Conservation (phyloP, 202 grass and related monocot species). For the Zizania palustris region DNA sequence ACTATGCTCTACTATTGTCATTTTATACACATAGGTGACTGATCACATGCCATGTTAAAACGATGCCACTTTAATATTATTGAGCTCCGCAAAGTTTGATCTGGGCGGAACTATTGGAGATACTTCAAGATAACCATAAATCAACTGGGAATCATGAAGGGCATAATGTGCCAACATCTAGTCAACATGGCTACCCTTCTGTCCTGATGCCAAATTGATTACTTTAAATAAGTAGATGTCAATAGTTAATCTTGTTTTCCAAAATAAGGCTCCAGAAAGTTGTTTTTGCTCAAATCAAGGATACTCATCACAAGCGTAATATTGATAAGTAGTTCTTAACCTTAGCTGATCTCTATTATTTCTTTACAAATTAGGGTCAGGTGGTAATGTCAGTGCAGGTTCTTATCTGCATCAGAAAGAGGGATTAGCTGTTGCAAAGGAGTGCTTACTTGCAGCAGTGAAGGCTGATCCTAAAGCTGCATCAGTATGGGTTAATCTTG, state of each 20-base stretch:
- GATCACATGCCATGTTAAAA: constrained; percentile 8
- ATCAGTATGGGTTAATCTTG: constrained; percentile 93
- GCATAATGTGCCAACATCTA: background rate
- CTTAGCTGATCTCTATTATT: constrained; percentile 30
- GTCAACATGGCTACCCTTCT: background rate
- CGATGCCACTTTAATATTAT: background rate
- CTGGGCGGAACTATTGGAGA: background rate
- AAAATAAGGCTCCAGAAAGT: background rate
- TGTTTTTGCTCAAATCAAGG: background rate
- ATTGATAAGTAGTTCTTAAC: constrained; percentile 18
- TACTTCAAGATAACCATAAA: background rate
- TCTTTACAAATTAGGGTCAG: constrained; percentile 58
- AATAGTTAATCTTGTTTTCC: background rate
- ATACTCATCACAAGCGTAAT: background rate
- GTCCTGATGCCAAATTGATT: constrained; percentile 10
- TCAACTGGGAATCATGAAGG: constrained; percentile 11
- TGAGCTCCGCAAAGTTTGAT: background rate
- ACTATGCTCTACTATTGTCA: constrained; percentile 32
- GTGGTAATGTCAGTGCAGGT: constrained; percentile 52
- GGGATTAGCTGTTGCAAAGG: constrained; percentile 83
- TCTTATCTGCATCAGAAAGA: constrained; percentile 74
- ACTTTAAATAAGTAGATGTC: background rate
- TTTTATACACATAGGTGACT: background rate
- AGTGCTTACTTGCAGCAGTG: constrained; percentile 74
- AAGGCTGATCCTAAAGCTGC: constrained; percentile 84